Conservation (phyloP, 139 green algal genomes). For the Chlamydomonas incerta region DNA sequence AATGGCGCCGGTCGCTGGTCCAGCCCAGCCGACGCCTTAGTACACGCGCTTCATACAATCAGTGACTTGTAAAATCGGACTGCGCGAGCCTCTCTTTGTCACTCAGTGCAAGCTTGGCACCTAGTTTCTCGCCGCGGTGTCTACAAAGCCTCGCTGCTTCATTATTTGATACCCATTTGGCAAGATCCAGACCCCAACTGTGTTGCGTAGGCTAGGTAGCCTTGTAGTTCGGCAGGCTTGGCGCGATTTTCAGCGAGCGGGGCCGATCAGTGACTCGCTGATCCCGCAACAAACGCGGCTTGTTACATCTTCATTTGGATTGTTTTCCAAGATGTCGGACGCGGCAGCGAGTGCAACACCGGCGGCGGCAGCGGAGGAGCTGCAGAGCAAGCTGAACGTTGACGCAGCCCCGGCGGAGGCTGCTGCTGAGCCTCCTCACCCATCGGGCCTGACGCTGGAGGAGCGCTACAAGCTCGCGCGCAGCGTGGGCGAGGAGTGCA, state of each 20-base stretch:
- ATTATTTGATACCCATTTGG: background rate
- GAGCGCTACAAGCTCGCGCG: constrained; percentile 87
- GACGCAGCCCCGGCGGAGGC: background rate
- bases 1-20: too few relatives aligned
- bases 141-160: too few relatives aligned
- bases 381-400: constrained; percentile 28
- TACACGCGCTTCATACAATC: too few relatives aligned
- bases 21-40: too few relatives aligned
- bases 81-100: too few relatives aligned
- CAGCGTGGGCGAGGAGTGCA: constrained; percentile 94
- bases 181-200: constrained; percentile 6
- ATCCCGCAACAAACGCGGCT: background rate
- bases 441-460: constrained; percentile 79
- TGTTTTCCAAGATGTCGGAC: constrained; percentile 29
- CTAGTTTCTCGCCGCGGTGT: too few relatives aligned
- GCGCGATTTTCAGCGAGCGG: too few relatives aligned
- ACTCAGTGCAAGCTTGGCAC: too few relatives aligned
- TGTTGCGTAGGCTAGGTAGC: background rate
- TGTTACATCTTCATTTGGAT: background rate
- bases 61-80: too few relatives aligned
- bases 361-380: constrained; percentile 22
- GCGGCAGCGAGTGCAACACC: background rate
- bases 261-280: background rate
- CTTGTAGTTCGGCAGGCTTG: background rate
- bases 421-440: constrained; percentile 32